Conservation (phyloP, 2,329 filamentous ascomycete genomes). For the Rhinocladiella mackenziei region DNA sequence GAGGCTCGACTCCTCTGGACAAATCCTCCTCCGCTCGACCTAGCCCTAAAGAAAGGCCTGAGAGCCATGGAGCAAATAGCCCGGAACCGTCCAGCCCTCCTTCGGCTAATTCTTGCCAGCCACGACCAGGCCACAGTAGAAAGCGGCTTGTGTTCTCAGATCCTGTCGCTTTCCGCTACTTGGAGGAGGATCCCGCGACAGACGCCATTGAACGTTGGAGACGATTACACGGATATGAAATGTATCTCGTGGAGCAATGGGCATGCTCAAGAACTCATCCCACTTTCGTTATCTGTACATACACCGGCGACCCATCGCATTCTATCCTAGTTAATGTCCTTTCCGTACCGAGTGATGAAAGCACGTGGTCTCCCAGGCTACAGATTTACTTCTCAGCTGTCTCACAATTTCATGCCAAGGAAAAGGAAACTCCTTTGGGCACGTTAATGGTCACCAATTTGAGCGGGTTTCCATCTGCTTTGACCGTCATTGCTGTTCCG, state of each 20-base stretch:
- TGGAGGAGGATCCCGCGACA: conserved; percentile 79
- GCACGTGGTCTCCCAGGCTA: conserved; percentile 72
- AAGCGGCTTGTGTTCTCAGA: conserved; percentile 61
- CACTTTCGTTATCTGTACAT: conserved; percentile 87
- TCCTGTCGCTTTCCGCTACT: conserved; percentile 65
- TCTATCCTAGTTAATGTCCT: conserved; percentile 75
- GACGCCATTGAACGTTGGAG: conserved; percentile 68
- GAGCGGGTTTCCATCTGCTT: conserved; percentile 81
- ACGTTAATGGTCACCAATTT: conserved; percentile 92
- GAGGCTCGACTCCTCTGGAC: conserved; percentile 6
- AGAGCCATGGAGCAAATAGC: conserved; percentile 2
- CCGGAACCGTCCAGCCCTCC: conserved; percentile 13
- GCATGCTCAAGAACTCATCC: conserved; percentile 86
- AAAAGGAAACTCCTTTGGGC: conserved; percentile 75
- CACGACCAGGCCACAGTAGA: conserved; percentile 31
- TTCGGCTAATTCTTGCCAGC: conserved; percentile 24
- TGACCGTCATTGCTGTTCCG: conserved; percentile 87
- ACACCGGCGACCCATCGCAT: conserved; percentile 80
- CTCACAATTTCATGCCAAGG: conserved; percentile 76
- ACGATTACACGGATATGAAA: conserved; percentile 75
- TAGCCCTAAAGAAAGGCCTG: conserved; percentile 12
- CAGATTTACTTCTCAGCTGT: conserved; percentile 82
- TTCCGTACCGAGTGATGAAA: conserved; percentile 74
- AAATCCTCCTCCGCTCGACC: too few relatives aligned
- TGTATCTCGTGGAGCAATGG: conserved; percentile 97